These are phyloP conservation scores for Smittium culicis DNA, from an alignment of 371 early-diverging fungal species.

Conservation along the genomic window DNA sequence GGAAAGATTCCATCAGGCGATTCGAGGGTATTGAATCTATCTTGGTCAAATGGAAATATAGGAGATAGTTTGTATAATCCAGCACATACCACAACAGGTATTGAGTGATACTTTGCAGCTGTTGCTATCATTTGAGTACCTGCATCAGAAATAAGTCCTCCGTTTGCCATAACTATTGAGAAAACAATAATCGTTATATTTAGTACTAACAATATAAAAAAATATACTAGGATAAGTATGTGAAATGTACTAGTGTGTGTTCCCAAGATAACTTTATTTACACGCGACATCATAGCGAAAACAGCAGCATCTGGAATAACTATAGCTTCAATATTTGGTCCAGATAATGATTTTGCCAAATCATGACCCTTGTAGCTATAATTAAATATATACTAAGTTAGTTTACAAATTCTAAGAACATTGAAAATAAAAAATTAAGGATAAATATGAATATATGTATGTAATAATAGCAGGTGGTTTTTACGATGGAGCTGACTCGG, in stretches of 20 bases:
- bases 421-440: neutral
- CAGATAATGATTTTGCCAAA: slow-evolving; percentile 60
- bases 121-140: slow-evolving; percentile 74
- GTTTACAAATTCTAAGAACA: neutral
- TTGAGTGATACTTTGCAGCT: slow-evolving; percentile 82
- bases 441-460: neutral
- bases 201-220: too few relatives aligned
- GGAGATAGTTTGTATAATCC: slow-evolving; percentile 78
- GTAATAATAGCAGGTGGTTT: neutral
- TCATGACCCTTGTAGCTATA: slow-evolving; percentile 59
- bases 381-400: neutral
- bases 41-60: slow-evolving; percentile 74
- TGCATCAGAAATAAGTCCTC: slow-evolving; percentile 69
- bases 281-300: slow-evolving; percentile 92
- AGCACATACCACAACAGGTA: slow-evolving; percentile 73
- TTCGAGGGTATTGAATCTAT: slow-evolving; percentile 56
- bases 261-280: slow-evolving; percentile 92
- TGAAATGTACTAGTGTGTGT: slow-evolving; percentile 85
- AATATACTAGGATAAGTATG: too few relatives aligned
- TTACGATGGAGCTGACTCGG: too few relatives aligned
- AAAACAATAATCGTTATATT: too few relatives aligned
- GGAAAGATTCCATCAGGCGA: slow-evolving; percentile 73
- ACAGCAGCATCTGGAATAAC: slow-evolving; percentile 85
- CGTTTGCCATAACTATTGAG: slow-evolving; percentile 90
- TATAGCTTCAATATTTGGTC: slow-evolving; percentile 78